A percentile compares a stretch with the other conserved stretches of the same genome.
Conservation (phyloP, 148 eudicot genomes). For the Salicornia ramosissima region DNA sequence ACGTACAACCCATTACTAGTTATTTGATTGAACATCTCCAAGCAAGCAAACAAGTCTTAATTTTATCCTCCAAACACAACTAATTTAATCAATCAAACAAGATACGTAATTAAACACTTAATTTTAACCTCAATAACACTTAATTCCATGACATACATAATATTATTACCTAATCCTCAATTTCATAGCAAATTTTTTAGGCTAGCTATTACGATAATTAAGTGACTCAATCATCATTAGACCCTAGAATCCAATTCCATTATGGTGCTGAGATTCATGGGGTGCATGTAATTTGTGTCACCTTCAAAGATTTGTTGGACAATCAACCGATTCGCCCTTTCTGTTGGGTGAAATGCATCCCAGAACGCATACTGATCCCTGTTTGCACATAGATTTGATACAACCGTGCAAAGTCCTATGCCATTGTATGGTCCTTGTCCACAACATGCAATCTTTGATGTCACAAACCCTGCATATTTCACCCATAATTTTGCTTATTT, state of each 20-base stretch:
- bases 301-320: conserved; percentile 32
- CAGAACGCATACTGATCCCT: conserved; percentile 54
- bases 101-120: background rate
- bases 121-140: background rate
- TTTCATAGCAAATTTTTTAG: background rate
- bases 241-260: conserved; percentile 31
- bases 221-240: background rate
- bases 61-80: conserved; percentile 8
- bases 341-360: conserved; percentile 63
- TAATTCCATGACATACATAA: background rate
- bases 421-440: conserved; percentile 50
- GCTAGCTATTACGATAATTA: background rate
- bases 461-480: conserved; percentile 30
- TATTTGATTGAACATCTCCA: conserved; percentile 1
- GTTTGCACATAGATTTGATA: conserved; percentile 35
- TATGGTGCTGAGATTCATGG: conserved; percentile 41
- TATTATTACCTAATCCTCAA: background rate
- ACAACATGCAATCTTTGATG: conserved; percentile 44
- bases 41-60: background rate
- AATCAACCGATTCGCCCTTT: conserved; percentile 33
- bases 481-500: background rate
- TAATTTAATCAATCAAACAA: conserved; percentile 1
- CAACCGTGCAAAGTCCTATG: conserved; percentile 32
- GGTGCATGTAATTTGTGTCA: conserved; percentile 31
- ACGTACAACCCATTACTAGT: background rate